A percentile compares a stretch with the other conserved stretches of the same genome.
phyloP scores from a whole-genome alignment of 768 basidiomycete species.

The Leccinum barrowsii region DNA sequence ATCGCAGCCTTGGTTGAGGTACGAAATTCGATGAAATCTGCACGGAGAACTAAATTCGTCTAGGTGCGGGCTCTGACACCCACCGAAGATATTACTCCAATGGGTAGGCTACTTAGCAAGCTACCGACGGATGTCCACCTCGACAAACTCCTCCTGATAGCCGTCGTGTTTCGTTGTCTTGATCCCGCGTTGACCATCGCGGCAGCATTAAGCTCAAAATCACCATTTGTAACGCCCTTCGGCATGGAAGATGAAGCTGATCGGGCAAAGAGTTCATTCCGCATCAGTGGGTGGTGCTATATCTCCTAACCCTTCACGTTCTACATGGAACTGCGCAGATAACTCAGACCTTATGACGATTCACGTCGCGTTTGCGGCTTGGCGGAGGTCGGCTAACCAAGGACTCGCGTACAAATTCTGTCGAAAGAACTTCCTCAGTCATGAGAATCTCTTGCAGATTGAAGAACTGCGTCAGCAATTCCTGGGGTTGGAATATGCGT shows the following conservation, averaged over 20 bases:
- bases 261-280: slow-evolving; percentile 76
- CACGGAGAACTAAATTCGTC: neutral
- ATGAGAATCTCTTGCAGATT: slow-evolving; percentile 94
- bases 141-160: slow-evolving; percentile 86
- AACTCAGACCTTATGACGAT: slow-evolving; percentile 94
- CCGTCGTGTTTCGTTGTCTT: slow-evolving; percentile 82
- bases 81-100: slow-evolving; percentile 88
- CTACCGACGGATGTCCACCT: slow-evolving; percentile 95
- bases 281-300: slow-evolving; percentile 50
- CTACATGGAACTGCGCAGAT: slow-evolving; percentile 42
- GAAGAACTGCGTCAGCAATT: slow-evolving; percentile 94
- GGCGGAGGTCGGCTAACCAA: slow-evolving; percentile 70
- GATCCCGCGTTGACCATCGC: slow-evolving; percentile 97
- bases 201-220: slow-evolving; percentile 88
- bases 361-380: slow-evolving; percentile 85
- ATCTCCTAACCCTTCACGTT: neutral
- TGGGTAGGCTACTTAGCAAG: slow-evolving; percentile 87
- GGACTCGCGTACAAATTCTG: slow-evolving; percentile 71
- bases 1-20: slow-evolving; percentile 90
- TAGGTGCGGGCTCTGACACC: slow-evolving; percentile 84
- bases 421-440: slow-evolving; percentile 73
- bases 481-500: slow-evolving; percentile 46
- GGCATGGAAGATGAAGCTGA: slow-evolving; percentile 87
- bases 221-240: slow-evolving; percentile 87
- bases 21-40: slow-evolving; percentile 6